Conservation (phyloP, 345 rosid genomes). For the Salix suchowensis region DNA sequence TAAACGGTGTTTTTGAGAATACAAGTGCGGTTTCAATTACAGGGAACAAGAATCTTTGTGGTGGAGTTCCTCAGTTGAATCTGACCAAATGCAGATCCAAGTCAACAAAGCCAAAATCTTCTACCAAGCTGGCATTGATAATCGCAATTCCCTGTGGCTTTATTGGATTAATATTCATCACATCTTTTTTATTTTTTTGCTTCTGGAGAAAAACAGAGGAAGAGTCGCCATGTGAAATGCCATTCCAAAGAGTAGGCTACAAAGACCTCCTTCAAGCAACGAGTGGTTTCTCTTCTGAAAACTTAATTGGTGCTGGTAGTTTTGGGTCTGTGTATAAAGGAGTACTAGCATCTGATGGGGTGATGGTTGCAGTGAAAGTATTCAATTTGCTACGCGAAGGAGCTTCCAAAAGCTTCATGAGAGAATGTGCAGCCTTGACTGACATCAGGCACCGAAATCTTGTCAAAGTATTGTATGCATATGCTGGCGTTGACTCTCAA, state of each 20-base stretch:
- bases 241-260: background rate
- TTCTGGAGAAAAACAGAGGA: too few species aligned
- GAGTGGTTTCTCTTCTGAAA: background rate
- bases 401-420: background rate
- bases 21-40: background rate
- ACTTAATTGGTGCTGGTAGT: background rate
- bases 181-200: background rate
- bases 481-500: background rate
- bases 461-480: background rate
- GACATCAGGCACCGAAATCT: background rate
- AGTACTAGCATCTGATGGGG: too few species aligned
- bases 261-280: background rate
- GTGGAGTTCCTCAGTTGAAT: background rate
- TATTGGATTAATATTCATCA: background rate
- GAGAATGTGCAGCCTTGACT: background rate
- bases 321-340: too few species aligned
- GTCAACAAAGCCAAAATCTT: background rate
- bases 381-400: too few species aligned
- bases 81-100: background rate
- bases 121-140: background rate
- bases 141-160: background rate
- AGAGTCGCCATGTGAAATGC: background rate
- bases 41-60: conserved; percentile 13
- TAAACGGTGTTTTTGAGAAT: conserved; percentile 10
- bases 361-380: too few species aligned